A percentile compares a stretch with the other conserved stretches of the same genome.
Conservation (phyloP, 257 asterid genomes). For the Asclepias syriaca region DNA sequence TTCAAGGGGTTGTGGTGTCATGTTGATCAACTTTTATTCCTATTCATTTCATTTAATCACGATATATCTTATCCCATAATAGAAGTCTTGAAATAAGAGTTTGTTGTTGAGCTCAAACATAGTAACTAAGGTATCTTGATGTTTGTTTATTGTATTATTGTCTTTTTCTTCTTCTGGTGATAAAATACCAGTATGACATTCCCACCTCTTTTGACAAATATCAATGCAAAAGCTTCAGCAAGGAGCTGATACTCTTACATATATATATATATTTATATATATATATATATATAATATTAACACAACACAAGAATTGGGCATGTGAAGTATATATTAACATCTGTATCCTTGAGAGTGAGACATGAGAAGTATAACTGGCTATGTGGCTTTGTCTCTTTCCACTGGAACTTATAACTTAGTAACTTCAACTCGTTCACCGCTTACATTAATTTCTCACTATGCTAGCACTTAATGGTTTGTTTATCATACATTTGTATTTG, state of each 20-base stretch:
- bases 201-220: not conserved
- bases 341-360: not conserved
- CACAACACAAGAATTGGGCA: too few species aligned
- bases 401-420: not conserved
- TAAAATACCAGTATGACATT: too few species aligned
- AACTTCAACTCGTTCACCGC: not conserved
- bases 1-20: too few species aligned
- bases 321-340: not conserved
- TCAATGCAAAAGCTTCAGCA: not conserved
- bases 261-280: too few species aligned
- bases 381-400: not conserved
- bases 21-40: not conserved
- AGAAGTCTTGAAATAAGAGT: not conserved
- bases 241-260: not conserved
- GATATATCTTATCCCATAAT: not conserved
- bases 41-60: not conserved
- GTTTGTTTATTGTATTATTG: not conserved
- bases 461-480: not conserved
- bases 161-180: not conserved
- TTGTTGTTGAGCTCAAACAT: not conserved
- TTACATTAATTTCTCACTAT: not conserved
- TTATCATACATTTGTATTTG: not conserved
- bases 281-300: not conserved
- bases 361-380: not conserved
- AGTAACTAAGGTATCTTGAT: not conserved